Percentiles rank a stretch among this genome's conserved stretches.
Conservation (phyloP, 176 grass and related monocot genomes). For the Oryza officinalis region DNA sequence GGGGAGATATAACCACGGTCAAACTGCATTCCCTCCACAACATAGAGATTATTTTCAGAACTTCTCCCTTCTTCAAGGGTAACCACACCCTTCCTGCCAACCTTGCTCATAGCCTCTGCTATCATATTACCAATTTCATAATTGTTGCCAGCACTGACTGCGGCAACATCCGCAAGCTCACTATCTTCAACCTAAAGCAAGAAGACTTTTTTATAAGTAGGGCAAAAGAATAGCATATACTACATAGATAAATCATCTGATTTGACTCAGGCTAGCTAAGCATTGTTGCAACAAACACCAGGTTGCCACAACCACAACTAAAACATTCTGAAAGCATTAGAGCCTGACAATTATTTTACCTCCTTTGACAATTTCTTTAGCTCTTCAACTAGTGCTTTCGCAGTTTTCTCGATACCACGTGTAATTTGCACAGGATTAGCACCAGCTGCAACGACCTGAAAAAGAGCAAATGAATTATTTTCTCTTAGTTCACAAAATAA, state of each 20-base stretch:
- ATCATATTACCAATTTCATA: conserved; percentile 96
- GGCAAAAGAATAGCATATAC: neutral
- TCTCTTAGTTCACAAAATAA: neutral
- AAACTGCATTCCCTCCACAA: conserved; percentile 99
- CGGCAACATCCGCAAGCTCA: conserved; percentile 92
- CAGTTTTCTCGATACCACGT: conserved; percentile 93
- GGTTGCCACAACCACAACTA: conserved; percentile 8
- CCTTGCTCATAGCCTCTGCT: conserved; percentile 97
- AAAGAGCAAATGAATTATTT: conserved; percentile 10
- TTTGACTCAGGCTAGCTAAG: neutral
- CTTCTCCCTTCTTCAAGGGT: conserved; percentile 96
- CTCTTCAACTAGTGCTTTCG: conserved; percentile 77
- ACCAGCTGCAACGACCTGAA: conserved; percentile 91
- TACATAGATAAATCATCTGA: neutral
- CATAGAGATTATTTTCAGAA: conserved; percentile 86
- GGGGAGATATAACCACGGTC: conserved; percentile 97
- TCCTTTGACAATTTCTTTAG: conserved; percentile 84
- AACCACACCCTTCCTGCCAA: conserved; percentile 92
- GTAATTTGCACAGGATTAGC: conserved; percentile 97
- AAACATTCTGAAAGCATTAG: neutral
- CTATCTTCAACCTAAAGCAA: conserved; percentile 83
- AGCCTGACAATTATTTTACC: conserved; percentile 36
- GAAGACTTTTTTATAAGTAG: neutral
- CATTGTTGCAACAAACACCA: neutral
- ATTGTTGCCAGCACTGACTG: conserved; percentile 96